Evolutionary conservation across 2,329 filamentous ascomycete species (phyloP).

Genomic region (Periglandula ipomoeae): DNA sequence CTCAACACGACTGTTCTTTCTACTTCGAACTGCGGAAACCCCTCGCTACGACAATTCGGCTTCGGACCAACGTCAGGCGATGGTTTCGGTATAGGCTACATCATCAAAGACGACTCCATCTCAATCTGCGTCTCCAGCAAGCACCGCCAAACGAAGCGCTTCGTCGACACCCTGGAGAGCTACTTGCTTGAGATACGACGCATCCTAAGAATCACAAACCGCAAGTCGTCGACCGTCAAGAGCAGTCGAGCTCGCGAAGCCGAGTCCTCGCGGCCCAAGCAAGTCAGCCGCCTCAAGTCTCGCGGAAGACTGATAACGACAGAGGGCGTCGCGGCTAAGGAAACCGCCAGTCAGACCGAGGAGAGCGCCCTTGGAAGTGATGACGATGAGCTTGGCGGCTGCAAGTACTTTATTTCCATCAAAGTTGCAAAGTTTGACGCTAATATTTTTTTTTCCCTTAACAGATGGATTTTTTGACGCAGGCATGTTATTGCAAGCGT

Average conservation of each 20-base stretch:
- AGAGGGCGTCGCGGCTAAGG: conserved; percentile 35
- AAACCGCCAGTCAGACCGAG: conserved; percentile 51
- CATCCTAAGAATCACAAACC: conserved; percentile 60
- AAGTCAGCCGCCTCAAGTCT: conserved; percentile 50
- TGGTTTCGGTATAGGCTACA: conserved; percentile 96
- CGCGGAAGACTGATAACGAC: conserved; percentile 61
- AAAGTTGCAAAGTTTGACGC: conserved; percentile 13
- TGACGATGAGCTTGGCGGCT: conserved; percentile 84
- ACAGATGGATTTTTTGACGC: conserved; percentile 98
- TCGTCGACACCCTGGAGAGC: conserved; percentile 79
- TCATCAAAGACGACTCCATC: conserved; percentile 75
- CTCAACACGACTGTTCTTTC: conserved; percentile 91
- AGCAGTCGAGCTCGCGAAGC: conserved; percentile 46
- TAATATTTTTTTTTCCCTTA: conserved; percentile 17
- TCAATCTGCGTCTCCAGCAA: conserved; percentile 90
- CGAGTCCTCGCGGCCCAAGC: conserved; percentile 30
- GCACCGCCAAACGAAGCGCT: conserved; percentile 85
- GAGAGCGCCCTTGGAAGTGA: conserved; percentile 69
- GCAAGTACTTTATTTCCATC: conserved; percentile 44
- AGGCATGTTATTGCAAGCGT: conserved; percentile 82
- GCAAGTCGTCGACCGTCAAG: conserved; percentile 32
- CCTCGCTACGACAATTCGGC: conserved; percentile 86
- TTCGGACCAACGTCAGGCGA: conserved; percentile 92
- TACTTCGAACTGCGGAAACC: conserved; percentile 98
- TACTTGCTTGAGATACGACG: conserved; percentile 89